Evolutionary conservation across 495 filamentous ascomycete genomes (phyloP), one percentile per base, ranked within the genome.

Genomic region (Cercophora scortea): DNA sequence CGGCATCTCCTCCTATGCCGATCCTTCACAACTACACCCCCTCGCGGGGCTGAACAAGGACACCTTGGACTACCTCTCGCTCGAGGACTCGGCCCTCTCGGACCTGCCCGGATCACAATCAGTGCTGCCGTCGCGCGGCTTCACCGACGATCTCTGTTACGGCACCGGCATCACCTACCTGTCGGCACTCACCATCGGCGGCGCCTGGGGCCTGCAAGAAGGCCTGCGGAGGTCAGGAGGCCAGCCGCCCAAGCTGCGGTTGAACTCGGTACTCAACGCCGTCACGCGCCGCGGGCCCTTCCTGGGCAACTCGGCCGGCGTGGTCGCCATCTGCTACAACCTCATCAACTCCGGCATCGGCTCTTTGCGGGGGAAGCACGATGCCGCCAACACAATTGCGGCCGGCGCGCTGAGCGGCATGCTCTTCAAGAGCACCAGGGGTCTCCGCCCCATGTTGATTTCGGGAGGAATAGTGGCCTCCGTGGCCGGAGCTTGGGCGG

Each of bases 61-160:
- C 47, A 86, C 86, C 8, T 83, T 98, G 55, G 91, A 96, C 59
- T 97, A 97, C 73, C 79, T 98, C 44, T 80, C 84, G 44, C 86
- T 98, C 64, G 93, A 97, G 75, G 93, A 97, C 61, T 86, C 89
- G 19, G 79, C 85, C 10, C 85, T 97, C 42, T 91, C 90, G 38
- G 79, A 91, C 61, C 79, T 95, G n/a, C 89, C 93, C 47, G 91
- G 90, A 61, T 77, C 81, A 40, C 86, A 86, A 52, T 89, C 90
- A 12, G 85, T 88, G 36, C 80, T 98, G 35, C 94, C 94, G 5
- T 95, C 90, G 32, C 85, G 94, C 65, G 93, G 93, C 59, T 98
- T 94, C 84, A 93, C 88, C 47, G 93, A 98, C 66, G 93, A 98
- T 69, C 82, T 98, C 46, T 97, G 93, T 71, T 98, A 98, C 65